Evolutionary conservation across 2,329 filamentous ascomycete species (phyloP), one percentile per base, ranked within the genome.

Genomic region (Colletotrichum chrysophilum): DNA sequence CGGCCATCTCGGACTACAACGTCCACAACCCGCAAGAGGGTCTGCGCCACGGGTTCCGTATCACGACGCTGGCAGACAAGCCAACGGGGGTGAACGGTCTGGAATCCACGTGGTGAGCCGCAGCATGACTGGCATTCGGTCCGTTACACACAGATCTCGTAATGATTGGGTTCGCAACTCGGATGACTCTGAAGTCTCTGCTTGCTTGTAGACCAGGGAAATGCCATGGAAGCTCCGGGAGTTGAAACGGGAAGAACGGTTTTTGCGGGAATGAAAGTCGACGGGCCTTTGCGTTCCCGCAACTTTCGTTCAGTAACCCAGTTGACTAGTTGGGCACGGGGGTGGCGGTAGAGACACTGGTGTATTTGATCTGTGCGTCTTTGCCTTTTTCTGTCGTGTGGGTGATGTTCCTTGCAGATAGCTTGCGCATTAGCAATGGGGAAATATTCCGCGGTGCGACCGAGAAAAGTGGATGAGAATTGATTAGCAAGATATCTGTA

Each of bases 1-100:
- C 85, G n/a, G 85, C 85, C 43, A 87, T 87, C 70, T 84, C 83
- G 3, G 86, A 87, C 77, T 87, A 86, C 66, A 83, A 87, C 66
- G 85, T 87, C 34, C 80, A 84, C 52, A 83, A 82, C 71, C 82
- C 82, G 48, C 82, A 84, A 66, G 85, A 86, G 73, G 85, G 85
- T 2, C 77, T 86, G 60, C 81, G 85, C 12, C 85, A 87, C 76
- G 85, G 85, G 5, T 84, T 87, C 72, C 80, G 85, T 5, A 84
- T 86, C 77, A 87, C 85, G 2, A 85, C 84, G 4, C 78, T 85
- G 48, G 85, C 80, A 4, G 85, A 87, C 67, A 79, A 79, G 71
- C 85, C 85, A 3, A 80, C 81, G 7, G 85, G 85, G 1, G 84
- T 86, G 0, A 76, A 83, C 61, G 85, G 84, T 4, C 70, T 86